Evolutionary conservation across 305 asterid genomes (phyloP).

Genomic region (Caryopteris hybrid): DNA sequence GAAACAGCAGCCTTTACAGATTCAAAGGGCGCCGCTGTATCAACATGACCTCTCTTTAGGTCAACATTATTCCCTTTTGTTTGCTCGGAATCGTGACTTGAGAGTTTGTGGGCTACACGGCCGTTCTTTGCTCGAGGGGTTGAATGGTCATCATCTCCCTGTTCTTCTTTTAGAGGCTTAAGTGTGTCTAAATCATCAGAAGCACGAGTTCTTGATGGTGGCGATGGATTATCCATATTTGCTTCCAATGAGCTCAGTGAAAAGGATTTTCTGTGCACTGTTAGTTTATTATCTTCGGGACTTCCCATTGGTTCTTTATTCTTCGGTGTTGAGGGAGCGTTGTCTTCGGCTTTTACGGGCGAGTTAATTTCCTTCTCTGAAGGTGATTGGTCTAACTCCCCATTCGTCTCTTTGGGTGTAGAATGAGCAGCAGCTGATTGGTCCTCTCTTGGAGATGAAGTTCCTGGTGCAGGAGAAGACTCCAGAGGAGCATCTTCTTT

Average conservation of each 20-base stretch:
- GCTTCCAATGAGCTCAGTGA: constrained; percentile 23
- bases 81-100: constrained; percentile 21
- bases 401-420: constrained; percentile 13
- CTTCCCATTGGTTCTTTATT: constrained; percentile 22
- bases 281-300: constrained; percentile 20
- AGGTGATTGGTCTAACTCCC: not conserved
- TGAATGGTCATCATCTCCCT: constrained; percentile 29
- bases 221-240: constrained; percentile 9
- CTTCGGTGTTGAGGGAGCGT: constrained; percentile 15
- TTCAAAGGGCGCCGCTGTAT: constrained; percentile 83
- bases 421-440: constrained; percentile 26
- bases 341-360: constrained; percentile 20
- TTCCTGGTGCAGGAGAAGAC: constrained; percentile 30
- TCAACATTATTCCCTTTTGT: constrained; percentile 25
- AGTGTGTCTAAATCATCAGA: constrained; percentile 19
- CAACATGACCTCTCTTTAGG: constrained; percentile 47
- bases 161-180: constrained; percentile 20
- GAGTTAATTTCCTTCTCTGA: constrained; percentile 16
- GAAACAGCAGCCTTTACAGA: constrained; percentile 98
- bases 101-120: constrained; percentile 17
- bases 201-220: constrained; percentile 20
- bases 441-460: constrained; percentile 34
- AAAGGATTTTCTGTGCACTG: constrained; percentile 11
- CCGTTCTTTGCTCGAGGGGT: constrained; percentile 33
- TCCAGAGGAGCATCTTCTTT: constrained; percentile 35